phyloP scores from a whole-genome alignment of 2,329 filamentous ascomycete species.

The Aulographum hederae region DNA sequence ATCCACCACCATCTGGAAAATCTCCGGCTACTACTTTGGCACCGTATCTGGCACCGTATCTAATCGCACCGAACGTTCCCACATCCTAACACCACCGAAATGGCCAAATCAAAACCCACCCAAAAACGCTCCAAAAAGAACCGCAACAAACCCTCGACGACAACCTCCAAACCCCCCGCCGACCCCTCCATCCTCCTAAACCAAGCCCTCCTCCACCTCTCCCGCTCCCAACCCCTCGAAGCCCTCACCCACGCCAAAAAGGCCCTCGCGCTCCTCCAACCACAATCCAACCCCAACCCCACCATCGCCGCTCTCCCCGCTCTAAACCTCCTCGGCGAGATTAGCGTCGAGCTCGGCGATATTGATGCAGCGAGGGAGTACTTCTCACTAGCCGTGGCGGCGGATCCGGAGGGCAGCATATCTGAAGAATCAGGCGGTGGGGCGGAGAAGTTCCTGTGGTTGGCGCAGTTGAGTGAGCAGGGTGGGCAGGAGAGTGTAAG shows the following conservation, averaged over 20 bases:
- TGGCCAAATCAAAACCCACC: background rate
- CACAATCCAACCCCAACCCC: slow-evolving; percentile 19
- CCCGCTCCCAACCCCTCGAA: too few species aligned
- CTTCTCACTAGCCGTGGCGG: slow-evolving; percentile 53
- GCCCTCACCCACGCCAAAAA: background rate
- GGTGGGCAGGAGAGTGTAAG: slow-evolving; percentile 40
- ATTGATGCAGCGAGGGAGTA: slow-evolving; percentile 53
- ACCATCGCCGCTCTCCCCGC: slow-evolving; percentile 39
- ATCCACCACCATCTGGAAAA: too few species aligned
- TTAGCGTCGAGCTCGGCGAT: slow-evolving; percentile 68
- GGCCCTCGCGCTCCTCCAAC: slow-evolving; percentile 31
- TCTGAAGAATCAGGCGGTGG: slow-evolving; percentile 61
- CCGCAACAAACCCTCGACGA: too few species aligned
- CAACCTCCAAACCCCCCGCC: too few species aligned
- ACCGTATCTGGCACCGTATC: too few species aligned
- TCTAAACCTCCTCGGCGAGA: slow-evolving; percentile 62
- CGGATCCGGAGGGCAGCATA: slow-evolving; percentile 58
- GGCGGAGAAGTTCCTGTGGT: slow-evolving; percentile 84
- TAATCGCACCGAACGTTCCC: too few species aligned
- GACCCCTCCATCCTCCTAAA: too few species aligned
- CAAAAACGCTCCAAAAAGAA: too few species aligned
- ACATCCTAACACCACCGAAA: too few species aligned
- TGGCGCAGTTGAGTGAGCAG: slow-evolving; percentile 68
- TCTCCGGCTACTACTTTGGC: too few species aligned
- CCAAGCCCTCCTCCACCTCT: too few species aligned